These are phyloP conservation scores for Fusarium fujikuroi DNA, from an alignment of 2,329 filamentous ascomycete species.

Conservation along the genomic window DNA sequence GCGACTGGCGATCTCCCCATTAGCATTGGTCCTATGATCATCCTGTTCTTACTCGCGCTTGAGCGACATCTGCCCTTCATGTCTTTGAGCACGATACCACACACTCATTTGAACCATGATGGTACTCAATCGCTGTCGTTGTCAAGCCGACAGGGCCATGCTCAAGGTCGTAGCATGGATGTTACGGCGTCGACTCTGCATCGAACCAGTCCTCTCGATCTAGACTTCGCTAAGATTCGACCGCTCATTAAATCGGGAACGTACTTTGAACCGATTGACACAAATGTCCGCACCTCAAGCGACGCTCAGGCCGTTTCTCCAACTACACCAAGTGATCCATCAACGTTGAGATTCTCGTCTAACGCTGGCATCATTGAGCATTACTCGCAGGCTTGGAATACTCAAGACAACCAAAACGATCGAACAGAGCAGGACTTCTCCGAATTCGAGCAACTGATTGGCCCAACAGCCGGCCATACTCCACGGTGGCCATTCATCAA, in stretches of 20 bases:
- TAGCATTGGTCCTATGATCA: not conserved
- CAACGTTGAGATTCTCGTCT: slow-evolving; percentile 5
- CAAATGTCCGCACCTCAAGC: not conserved
- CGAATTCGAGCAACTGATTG: not conserved
- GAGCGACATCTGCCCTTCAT: not conserved
- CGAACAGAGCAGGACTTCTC: not conserved
- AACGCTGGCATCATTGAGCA: slow-evolving; percentile 29
- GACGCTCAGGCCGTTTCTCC: not conserved
- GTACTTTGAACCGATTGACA: not conserved
- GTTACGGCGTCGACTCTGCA: slow-evolving; percentile 26
- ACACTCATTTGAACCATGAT: not conserved
- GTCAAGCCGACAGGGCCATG: not conserved
- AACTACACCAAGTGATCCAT: not conserved
- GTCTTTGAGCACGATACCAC: not conserved
- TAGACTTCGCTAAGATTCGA: slow-evolving; percentile 16
- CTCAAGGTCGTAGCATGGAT: slow-evolving; percentile 2
- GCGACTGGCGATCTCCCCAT: not conserved
- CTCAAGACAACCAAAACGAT: not conserved
- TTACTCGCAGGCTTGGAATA: slow-evolving; percentile 19
- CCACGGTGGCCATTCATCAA: slow-evolving; percentile 33
- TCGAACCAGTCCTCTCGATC: slow-evolving; percentile 24
- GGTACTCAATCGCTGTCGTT: not conserved
- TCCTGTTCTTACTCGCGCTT: not conserved
- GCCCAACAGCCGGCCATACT: not conserved
- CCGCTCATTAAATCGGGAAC: not conserved